Evolutionary conservation across 73 alveolate species (phyloP), one percentile per base, ranked within the genome.

Genomic region (Paramecium tetraurelia): DNA sequence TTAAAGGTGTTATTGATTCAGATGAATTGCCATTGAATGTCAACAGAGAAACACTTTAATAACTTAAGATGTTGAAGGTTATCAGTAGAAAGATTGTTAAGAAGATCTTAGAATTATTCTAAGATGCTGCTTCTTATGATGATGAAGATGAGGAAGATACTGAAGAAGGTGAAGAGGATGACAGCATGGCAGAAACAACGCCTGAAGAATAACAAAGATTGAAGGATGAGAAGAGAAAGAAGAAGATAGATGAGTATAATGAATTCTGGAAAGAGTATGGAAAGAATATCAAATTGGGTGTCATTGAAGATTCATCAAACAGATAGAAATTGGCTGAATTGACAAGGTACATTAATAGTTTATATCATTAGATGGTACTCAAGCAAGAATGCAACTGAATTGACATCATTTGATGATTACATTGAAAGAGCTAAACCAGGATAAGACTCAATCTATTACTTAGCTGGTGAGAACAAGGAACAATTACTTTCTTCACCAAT

Each of bases 1-100:
- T 98, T 43, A 97, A 95, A 93, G 99, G 99, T 38, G 99, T 98
- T 21, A 99, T 98, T 27, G 99, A 98, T 93, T 97, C 99, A n/a
- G 99, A 99, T 95, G 99, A 98, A 83, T 94, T 99, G 75, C 99
- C 99, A 12, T 95, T 98, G 85, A 98, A 98, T 95, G 99, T 98
- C 76, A 96, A 99, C 92, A 97, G 99, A 85, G 99, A 98, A 95
- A 96, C 97, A 86, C 97, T 98, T 92, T 98, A 98, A 93, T 97
- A 98, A 97, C 86, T 92, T 69, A 98, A 98, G 95, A 97, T 98
- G 98, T 93, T 98, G 76, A 98, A 98, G 95, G 99, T 98, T 85
- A 96, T 98, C 95, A 93, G 98, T 95, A 98, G 97, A 96, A 98
- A 98, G 96, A 93, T 98, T 70, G 98, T 98, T 16, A 96, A 98